A percentile compares a stretch with the other conserved stretches of the same genome.
Evolutionary conservation across 2,329 filamentous ascomycete genomes (phyloP).

Genomic region (Fusarium staphyleae): DNA sequence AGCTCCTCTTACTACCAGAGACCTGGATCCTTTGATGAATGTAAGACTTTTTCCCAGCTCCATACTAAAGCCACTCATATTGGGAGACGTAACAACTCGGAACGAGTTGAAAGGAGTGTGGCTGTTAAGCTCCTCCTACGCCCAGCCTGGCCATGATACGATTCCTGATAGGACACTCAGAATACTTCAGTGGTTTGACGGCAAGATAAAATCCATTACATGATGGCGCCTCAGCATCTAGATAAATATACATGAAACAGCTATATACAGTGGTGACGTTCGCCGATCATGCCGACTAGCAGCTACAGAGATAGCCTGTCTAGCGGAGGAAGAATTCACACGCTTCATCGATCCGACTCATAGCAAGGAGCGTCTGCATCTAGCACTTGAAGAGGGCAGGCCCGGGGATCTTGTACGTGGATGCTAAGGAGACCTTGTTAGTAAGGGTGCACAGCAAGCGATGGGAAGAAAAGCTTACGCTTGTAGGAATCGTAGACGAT

Average conservation of each 20-base stretch:
- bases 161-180: constrained; percentile 14
- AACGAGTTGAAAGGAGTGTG: constrained; percentile 14
- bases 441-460: neutral
- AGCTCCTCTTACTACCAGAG: constrained; percentile 25
- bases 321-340: constrained; percentile 4
- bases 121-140: constrained; percentile 22
- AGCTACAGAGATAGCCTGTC: constrained; percentile 15
- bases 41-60: neutral
- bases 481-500: constrained; percentile 61
- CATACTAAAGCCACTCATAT: constrained; percentile 3
- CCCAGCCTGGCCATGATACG: constrained; percentile 23
- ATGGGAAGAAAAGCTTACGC: constrained; percentile 41
- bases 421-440: constrained; percentile 34
- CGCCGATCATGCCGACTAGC: constrained; percentile 11
- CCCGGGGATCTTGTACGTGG: constrained; percentile 55
- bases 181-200: neutral
- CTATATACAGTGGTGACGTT: constrained; percentile 9
- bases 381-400: constrained; percentile 58
- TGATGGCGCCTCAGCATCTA: too few relatives aligned
- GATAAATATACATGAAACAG: constrained; percentile 10
- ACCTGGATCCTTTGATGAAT: constrained; percentile 11
- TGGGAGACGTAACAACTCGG: neutral
- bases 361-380: neutral
- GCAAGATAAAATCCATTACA: neutral
- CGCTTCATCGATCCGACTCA: neutral